These are phyloP conservation scores for Rhodomyrtus psidioides DNA, from an alignment of 441 rosid species.

Conservation along the genomic window DNA sequence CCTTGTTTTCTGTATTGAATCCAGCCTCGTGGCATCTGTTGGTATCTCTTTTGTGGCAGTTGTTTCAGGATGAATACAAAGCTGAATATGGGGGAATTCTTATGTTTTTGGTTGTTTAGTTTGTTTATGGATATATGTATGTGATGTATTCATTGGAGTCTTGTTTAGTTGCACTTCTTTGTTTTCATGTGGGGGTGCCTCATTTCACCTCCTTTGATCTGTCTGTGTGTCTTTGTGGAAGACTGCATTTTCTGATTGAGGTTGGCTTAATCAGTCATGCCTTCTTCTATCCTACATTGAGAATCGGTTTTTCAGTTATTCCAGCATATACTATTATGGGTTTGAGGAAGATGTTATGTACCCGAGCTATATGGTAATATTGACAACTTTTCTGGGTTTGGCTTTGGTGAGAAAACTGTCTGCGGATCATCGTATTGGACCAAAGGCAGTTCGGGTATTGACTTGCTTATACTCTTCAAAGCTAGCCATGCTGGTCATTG, in stretches of 20 bases:
- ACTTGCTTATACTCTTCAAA: conserved; percentile 84
- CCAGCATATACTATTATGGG: conserved; percentile 76
- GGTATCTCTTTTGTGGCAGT: too few species aligned
- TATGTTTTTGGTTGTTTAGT: too few species aligned
- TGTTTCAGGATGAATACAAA: too few species aligned
- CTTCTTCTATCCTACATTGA: conserved; percentile 75
- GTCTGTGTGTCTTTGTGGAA: too few species aligned
- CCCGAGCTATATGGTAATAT: conserved; percentile 93
- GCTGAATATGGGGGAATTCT: too few species aligned
- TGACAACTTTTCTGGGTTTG: conserved; percentile 78
- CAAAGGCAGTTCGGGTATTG: conserved; percentile 85
- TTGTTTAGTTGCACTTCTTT: too few species aligned
- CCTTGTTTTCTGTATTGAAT: too few species aligned
- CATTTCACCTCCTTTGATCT: too few species aligned
- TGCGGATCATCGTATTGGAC: conserved; percentile 66
- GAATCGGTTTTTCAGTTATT: conserved; percentile 81
- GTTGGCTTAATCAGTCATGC: conserved; percentile 76
- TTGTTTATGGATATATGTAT: too few species aligned
- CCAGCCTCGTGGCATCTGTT: too few species aligned
- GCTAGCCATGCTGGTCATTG: conserved; percentile 78
- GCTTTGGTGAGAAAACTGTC: conserved; percentile 75
- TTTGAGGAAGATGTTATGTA: conserved; percentile 96
- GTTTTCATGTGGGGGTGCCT: too few species aligned
- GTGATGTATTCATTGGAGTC: too few species aligned
- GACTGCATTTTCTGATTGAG: conserved; percentile 66